Percentiles rank a stretch among this genome's conserved stretches.
Evolutionary conservation across 305 asterid genomes (phyloP).

Genomic region (Fraxinus dipetala): DNA sequence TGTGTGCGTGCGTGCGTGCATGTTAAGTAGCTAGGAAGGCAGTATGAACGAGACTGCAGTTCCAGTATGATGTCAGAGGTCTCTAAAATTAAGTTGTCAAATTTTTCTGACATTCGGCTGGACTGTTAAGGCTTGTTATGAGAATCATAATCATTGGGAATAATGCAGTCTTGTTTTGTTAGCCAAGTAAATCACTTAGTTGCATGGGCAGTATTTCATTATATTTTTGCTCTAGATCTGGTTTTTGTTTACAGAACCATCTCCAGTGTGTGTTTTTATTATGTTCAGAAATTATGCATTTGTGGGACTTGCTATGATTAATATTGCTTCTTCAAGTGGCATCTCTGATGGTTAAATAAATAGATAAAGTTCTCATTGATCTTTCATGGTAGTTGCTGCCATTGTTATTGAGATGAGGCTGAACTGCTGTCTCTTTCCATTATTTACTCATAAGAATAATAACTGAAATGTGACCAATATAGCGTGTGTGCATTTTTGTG

Average conservation of each 20-base stretch:
- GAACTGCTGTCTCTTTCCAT: neutral
- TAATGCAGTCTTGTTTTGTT: neutral
- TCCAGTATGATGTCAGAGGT: conserved; percentile 3
- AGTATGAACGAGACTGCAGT: conserved; percentile 3
- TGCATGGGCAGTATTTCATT: neutral
- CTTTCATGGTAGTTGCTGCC: conserved; percentile 12
- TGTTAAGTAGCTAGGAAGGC: conserved; percentile 8
- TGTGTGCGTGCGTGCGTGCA: neutral
- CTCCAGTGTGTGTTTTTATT: conserved; percentile 9
- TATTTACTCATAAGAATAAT: neutral
- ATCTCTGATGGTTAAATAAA: conserved; percentile 19
- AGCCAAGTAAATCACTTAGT: conserved; percentile 4
- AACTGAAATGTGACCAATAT: neutral
- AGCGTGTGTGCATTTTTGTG: neutral
- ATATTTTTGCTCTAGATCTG: conserved; percentile 9
- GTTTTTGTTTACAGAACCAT: conserved; percentile 13
- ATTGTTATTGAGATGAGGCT: conserved; percentile 12
- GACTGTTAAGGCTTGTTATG: neutral
- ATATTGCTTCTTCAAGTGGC: neutral
- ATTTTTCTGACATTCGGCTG: conserved; percentile 10
- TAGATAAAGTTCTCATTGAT: conserved; percentile 11
- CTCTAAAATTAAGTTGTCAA: conserved; percentile 7
- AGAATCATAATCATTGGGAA: neutral
- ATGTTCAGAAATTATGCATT: conserved; percentile 14
- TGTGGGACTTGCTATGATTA: conserved; percentile 11